Base-by-base conservation (phyloP, 768 basidiomycete genomes). In the Leccinum broughii region DNA sequence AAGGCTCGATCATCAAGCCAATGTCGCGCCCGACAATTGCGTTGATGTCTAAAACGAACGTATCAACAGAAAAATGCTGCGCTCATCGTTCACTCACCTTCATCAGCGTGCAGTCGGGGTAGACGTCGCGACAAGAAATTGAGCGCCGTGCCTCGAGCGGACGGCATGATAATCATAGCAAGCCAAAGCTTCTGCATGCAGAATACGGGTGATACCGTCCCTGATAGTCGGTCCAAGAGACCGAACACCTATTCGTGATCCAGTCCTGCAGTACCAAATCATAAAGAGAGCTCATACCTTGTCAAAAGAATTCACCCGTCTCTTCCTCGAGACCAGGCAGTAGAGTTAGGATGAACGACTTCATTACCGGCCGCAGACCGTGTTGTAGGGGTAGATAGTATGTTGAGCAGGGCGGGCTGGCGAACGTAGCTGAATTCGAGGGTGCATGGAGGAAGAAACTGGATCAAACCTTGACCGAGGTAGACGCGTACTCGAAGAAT, bases 401-500 rank as follows among this genome's bases (percentile, higher is more conserved):
- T 9, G 65, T 88, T 90, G 51, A 99, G 82, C 1, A 99, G 80
- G 22, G 88, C 83, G 3, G 95, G 95, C 89, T 96, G 61, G 24
- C 26, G 20, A 41, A 32, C 35, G 54, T 54, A 14, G 56, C 32
- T 50, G 48, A 52, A 39, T 57, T 53, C 2, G 39, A 50, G 32
- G 32, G 15, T 4, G 30, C 3, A 49, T 11, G 26, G 34, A 54
- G 1, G 1, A 7, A 30, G 59, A 76, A 54, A 63, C 26, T 14
- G 51, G 4, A n/a, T 55, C 72, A 54, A 28, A 91, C 93, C 83
- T 93, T 93, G 59, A 98, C 95, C 20, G 95, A 95, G n/a, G 95
- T 98, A n/a, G 96, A 90, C 10, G 97, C 93, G 74, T 94, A 98
- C 76, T 98, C 94, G 68, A 98, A 98, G 84, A 98, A 98, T 0